Percentiles rank a stretch among this genome's conserved stretches.
Conservation (phyloP, 2,329 filamentous ascomycete genomes). For the Pseudogymnoascus sp. region DNA sequence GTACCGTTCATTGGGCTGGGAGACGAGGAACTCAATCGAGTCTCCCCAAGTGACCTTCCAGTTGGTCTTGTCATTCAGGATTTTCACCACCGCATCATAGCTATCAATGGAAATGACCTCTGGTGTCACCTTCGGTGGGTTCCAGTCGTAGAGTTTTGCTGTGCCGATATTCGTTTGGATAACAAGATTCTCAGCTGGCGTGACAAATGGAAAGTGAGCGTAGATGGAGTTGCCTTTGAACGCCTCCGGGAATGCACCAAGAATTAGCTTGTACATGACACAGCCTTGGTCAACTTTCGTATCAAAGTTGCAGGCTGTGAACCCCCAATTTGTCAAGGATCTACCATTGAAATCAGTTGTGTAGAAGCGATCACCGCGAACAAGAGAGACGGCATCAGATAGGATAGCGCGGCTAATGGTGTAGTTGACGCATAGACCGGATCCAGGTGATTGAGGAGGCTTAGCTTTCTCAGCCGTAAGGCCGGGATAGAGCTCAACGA, state of each 20-base stretch:
- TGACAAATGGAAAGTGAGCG: slow-evolving; percentile 49
- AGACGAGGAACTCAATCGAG: slow-evolving; percentile 56
- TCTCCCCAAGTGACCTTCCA: slow-evolving; percentile 62
- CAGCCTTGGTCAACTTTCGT: slow-evolving; percentile 70
- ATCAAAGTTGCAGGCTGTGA: slow-evolving; percentile 60
- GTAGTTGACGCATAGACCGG: slow-evolving; percentile 45
- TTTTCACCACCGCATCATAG: slow-evolving; percentile 52
- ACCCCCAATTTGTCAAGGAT: slow-evolving; percentile 79
- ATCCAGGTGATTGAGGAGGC: slow-evolving; percentile 42
- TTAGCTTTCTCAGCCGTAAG: slow-evolving; percentile 55
- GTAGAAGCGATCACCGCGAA: slow-evolving; percentile 52
- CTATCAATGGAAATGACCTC: slow-evolving; percentile 51
- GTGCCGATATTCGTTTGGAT: slow-evolving; percentile 64
- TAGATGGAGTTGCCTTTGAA: slow-evolving; percentile 75
- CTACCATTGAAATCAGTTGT: slow-evolving; percentile 47
- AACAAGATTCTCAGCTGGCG: slow-evolving; percentile 63
- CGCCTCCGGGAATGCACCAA: slow-evolving; percentile 72
- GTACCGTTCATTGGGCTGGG: slow-evolving; percentile 41
- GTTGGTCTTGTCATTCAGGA: slow-evolving; percentile 50
- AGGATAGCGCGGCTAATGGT: slow-evolving; percentile 50
- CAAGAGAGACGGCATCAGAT: slow-evolving; percentile 52
- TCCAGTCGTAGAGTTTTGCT: slow-evolving; percentile 62
- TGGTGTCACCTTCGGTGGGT: slow-evolving; percentile 47
- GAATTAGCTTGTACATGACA: slow-evolving; percentile 77
- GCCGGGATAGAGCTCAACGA: slow-evolving; percentile 64